phyloP scores from a whole-genome alignment of 2,329 filamentous ascomycete species.

The Biscogniauxia sp. region DNA sequence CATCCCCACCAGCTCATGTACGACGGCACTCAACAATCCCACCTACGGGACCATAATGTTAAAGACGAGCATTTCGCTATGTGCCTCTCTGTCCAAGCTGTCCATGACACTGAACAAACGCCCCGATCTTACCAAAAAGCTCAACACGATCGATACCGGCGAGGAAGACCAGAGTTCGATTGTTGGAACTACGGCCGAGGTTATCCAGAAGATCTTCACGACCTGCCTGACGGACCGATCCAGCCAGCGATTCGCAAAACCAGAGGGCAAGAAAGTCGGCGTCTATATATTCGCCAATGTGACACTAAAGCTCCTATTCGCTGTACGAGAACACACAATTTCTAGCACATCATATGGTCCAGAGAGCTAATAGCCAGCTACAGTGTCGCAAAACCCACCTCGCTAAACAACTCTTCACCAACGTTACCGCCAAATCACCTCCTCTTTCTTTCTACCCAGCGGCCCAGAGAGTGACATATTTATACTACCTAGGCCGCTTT shows the following conservation, averaged over 20 bases:
- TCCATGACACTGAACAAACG: constrained; percentile 81
- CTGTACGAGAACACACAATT: constrained; percentile 46
- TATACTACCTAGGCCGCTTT: constrained; percentile 92
- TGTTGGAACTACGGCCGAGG: constrained; percentile 83
- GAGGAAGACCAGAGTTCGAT: constrained; percentile 73
- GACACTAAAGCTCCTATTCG: constrained; percentile 83
- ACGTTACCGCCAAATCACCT: constrained; percentile 80
- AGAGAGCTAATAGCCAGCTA: constrained; percentile 8
- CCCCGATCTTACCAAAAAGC: constrained; percentile 70
- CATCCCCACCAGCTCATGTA: constrained; percentile 62
- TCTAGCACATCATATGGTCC: neutral
- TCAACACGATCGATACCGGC: constrained; percentile 54
- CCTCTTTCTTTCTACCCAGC: constrained; percentile 80
- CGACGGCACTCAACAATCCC: constrained; percentile 76
- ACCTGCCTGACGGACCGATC: constrained; percentile 82
- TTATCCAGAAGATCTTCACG: constrained; percentile 86
- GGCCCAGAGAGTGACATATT: constrained; percentile 83
- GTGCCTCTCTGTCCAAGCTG: constrained; percentile 74
- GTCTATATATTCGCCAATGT: constrained; percentile 93
- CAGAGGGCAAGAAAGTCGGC: constrained; percentile 80
- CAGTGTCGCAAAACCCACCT: constrained; percentile 78
- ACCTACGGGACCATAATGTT: constrained; percentile 79
- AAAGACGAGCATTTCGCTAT: constrained; percentile 78
- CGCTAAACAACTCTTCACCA: constrained; percentile 84
- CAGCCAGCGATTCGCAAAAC: constrained; percentile 62